phyloP scores from a whole-genome alignment of 257 asterid species.

The Solanum microdontum region DNA sequence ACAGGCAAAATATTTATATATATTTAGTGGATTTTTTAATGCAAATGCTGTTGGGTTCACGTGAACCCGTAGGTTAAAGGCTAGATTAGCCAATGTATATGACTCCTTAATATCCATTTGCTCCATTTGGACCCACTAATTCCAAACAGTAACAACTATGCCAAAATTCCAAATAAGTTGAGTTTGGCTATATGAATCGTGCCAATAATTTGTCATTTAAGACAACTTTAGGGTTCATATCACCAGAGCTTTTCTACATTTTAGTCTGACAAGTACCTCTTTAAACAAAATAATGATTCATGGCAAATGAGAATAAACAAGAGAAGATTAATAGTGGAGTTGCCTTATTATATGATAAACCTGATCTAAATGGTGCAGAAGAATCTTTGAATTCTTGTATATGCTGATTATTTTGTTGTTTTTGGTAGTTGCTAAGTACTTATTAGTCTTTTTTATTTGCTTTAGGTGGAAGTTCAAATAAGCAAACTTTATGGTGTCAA shows the following conservation, averaged over 20 bases:
- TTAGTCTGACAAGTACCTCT: neutral
- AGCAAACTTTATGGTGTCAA: constrained; percentile 49
- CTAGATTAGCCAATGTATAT: neutral
- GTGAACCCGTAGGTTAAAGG: neutral
- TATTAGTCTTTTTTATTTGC: neutral
- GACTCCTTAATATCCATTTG: neutral
- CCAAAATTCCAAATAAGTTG: neutral
- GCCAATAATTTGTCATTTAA: neutral
- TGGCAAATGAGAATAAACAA: neutral
- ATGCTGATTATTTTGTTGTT: neutral
- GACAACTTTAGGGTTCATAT: neutral
- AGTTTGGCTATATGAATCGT: neutral
- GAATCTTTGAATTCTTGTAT: neutral
- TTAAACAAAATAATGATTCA: neutral
- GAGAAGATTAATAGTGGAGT: neutral
- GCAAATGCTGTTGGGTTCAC: neutral
- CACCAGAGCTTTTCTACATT: neutral
- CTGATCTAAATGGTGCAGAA: neutral
- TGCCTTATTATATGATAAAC: neutral
- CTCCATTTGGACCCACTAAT: neutral
- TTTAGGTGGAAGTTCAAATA: constrained; percentile 76
- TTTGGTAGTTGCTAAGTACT: neutral
- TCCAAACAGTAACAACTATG: neutral
- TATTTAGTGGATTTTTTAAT: neutral
- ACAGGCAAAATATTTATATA: neutral